Conservation (phyloP, 1,139 yeast genomes). For the Geotrichum restrictum region DNA sequence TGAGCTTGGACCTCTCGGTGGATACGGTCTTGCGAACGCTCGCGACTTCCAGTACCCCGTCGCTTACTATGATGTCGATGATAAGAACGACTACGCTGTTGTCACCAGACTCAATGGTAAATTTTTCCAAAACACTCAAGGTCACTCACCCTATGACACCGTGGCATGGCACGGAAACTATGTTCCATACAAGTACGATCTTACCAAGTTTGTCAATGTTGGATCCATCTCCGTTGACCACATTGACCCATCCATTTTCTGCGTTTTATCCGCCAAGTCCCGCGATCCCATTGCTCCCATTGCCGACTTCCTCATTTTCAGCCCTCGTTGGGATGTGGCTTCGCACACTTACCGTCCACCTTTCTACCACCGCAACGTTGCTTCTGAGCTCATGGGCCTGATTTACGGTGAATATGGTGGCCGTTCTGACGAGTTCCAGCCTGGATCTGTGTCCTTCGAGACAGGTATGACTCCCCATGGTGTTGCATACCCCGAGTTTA, state of each 20-base stretch:
- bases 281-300: conserved; percentile 32
- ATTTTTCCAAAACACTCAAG: conserved; percentile 29
- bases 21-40: conserved; percentile 35
- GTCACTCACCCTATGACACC: conserved; percentile 35
- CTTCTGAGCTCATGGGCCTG: conserved; percentile 37
- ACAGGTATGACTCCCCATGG: conserved; percentile 37
- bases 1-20: conserved; percentile 36
- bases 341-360: conserved; percentile 37
- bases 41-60: conserved; percentile 34
- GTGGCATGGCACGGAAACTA: conserved; percentile 37
- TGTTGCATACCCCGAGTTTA: conserved; percentile 29
- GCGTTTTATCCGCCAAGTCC: conserved; percentile 34
- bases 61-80: conserved; percentile 26
- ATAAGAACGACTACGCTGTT: conserved; percentile 24
- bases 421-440: conserved; percentile 32
- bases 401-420: conserved; percentile 34
- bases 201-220: conserved; percentile 31
- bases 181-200: conserved; percentile 36
- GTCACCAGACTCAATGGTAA: conserved; percentile 31
- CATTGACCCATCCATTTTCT: conserved; percentile 34
- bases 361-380: conserved; percentile 34
- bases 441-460: conserved; percentile 36
- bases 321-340: conserved; percentile 36
- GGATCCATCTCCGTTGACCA: conserved; percentile 36
- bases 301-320: conserved; percentile 36